A percentile compares a stretch with the other conserved stretches of the same genome.
Conservation (phyloP, 106 monocot genomes). For the Posidonia australis region DNA sequence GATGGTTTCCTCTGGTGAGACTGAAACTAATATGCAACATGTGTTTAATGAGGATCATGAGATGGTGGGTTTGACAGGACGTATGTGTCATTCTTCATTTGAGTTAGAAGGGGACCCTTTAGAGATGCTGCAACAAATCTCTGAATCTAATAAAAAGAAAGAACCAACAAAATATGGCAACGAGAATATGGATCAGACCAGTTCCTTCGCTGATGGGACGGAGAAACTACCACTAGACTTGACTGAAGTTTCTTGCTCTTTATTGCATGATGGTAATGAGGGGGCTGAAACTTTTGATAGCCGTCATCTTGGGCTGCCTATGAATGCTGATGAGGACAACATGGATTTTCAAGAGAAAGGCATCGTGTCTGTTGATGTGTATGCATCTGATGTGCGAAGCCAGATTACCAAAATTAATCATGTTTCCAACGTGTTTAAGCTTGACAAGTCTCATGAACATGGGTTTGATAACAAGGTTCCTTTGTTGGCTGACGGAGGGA, state of each 20-base stretch:
- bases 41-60: slow-evolving; percentile 3
- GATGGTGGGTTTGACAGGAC: not conserved
- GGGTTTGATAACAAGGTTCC: not conserved
- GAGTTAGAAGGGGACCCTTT: slow-evolving; percentile 18
- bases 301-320: not conserved
- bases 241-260: not conserved
- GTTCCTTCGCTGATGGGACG: not conserved
- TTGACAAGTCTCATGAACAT: not conserved
- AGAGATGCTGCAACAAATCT: slow-evolving; percentile 15
- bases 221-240: not conserved
- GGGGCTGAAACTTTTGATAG: not conserved
- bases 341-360: slow-evolving; percentile 43
- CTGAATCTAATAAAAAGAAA: slow-evolving; percentile 21
- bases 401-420: not conserved
- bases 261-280: not conserved
- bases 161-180: not conserved
- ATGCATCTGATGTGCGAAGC: slow-evolving; percentile 7
- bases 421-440: not conserved
- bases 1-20: slow-evolving; percentile 9
- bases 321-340: slow-evolving; percentile 4
- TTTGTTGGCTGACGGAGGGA: not conserved
- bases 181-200: not conserved
- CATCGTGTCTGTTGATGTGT: slow-evolving; percentile 21
- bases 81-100: slow-evolving; percentile 2
- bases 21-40: not conserved